phyloP scores from a whole-genome alignment of 208 protist species.

The Crithidia fasciculata region DNA sequence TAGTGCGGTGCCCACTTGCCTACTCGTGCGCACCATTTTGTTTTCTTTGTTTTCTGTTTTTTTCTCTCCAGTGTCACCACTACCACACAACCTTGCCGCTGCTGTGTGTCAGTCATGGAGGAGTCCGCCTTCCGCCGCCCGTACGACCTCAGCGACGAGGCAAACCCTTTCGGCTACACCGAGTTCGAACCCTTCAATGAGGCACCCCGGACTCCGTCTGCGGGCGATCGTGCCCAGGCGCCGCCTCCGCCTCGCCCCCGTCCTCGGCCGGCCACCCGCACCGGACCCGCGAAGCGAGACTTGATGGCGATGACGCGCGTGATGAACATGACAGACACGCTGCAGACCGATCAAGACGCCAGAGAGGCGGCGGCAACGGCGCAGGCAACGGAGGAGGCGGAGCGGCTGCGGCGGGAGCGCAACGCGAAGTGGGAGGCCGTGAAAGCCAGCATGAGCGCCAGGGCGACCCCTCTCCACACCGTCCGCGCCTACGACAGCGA shows the following conservation, averaged over 20 bases:
- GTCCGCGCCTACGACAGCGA: slow-evolving; percentile 33
- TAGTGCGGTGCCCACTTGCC: no score
- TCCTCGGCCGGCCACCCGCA: background rate
- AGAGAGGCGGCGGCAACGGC: slow-evolving; percentile 9
- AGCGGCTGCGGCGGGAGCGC: slow-evolving; percentile 27
- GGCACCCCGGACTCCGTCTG: no score
- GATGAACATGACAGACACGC: slow-evolving; percentile 16
- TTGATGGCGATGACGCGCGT: slow-evolving; percentile 27
- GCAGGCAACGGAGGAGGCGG: slow-evolving; percentile 1
- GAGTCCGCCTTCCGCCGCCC: background rate
- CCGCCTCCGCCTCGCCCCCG: background rate
- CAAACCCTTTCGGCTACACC: slow-evolving; percentile 17
- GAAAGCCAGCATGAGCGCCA: slow-evolving; percentile 39
- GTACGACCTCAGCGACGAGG: slow-evolving; percentile 26
- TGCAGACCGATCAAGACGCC: slow-evolving; percentile 28
- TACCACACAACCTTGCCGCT: background rate
- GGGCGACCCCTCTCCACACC: slow-evolving; percentile 14
- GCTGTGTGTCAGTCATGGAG: slow-evolving; percentile 9
- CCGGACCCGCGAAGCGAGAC: slow-evolving; percentile 9
- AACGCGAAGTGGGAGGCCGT: slow-evolving; percentile 41
- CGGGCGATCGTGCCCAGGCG: background rate
- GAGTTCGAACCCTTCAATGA: slow-evolving; percentile 22
- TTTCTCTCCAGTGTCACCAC: background rate
- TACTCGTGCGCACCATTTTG: background rate
- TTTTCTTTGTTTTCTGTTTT: background rate